Evolutionary conservation across 352 stramenopile species (phyloP), one percentile per base, ranked within the genome.

Genomic region (Phytophthora aleatoria): DNA sequence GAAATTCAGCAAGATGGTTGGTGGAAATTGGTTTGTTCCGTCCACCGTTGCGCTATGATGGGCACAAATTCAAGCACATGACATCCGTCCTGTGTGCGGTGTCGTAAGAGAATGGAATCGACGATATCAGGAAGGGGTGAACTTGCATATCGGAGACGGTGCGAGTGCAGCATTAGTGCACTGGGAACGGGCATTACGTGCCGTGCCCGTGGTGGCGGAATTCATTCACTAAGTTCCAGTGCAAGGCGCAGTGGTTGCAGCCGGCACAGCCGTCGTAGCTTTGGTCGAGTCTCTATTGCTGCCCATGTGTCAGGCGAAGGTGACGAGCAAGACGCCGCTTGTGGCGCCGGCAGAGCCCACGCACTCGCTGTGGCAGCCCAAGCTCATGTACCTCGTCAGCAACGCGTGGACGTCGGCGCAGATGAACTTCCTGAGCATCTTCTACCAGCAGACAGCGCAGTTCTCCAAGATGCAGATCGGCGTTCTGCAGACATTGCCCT

Each of bases 381-480:
- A 95, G 68, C 72, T 77, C 69, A 90, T 92, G 81, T 94, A 92
- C 77, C 72, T 77, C 54, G 47, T 92, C 45, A 86, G 72, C 69
- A 85, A 76, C 24, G 75, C 77, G 39, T 87, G 76, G 58, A 71
- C 74, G 45, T 93, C 85, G 65, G 79, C 85, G 39, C 74, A 90
- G 52, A 60, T 84, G 47, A 93, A 94, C 68, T 95, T 89, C 64
- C 63, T 95, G 33, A 77, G 76, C 16, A 71, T 94, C 20, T 93
- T 86, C 70, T 91, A 78, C 70, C 73, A 93, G 63, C 71, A 90
- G 57, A 83, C 69, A 52, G 73, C 75, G 26, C 51, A 72, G 12
- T 90, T 90, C 63, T 79, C 74, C 60, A 92, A 94, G 65, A 69
- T 89, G 35, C 77, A 94, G 71, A 92, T 92, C 56, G 83, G 83